Base-by-base conservation (phyloP, 2,329 filamentous ascomycete species). In the Truncatella angustata region DNA sequence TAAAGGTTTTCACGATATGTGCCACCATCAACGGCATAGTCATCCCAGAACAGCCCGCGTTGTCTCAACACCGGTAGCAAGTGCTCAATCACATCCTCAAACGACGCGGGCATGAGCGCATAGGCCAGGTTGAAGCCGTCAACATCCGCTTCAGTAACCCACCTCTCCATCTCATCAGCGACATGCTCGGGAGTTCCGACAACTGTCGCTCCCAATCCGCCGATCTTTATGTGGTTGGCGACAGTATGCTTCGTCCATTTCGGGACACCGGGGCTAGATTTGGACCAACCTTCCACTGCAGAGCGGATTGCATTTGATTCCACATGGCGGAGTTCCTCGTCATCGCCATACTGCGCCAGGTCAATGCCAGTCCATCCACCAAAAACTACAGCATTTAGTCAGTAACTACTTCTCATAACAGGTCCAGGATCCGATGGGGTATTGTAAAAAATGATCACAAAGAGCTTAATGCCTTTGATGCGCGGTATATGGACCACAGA, bases 331-430 rank as follows among this genome's bases (percentile, higher is more conserved):
- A 50, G 47, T 16, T 50, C 47, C 21, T 50, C 35, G 36, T 50
- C 47, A 24, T 50, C 47, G 26, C 36, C 47, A 18, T 50, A 50
- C 16, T 50, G 6, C n/a, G 47, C 47, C 21, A 50, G 18, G 36
- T 50, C 47, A 34, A 50, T 50, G n/a, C 47, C 47, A 23, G 47
- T 50, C 47, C 47, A 50, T 35, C 47, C 47, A 21, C 47, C 47
- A 21, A 50, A 50, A 7, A 50, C n/a, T 18, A n/a, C n/a, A n/a
- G n/a, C n/a, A n/a, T n/a, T n/a, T n/a, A n/a, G n/a, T n/a, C n/a
- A n/a, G n/a, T n/a, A n/a, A n/a, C n/a, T n/a, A n/a, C n/a, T n/a
- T n/a, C n/a, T n/a, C n/a, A n/a, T n/a, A n/a, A n/a, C n/a, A n/a
- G n/a, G n/a, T n/a, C n/a, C n/a, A n/a, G n/a, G n/a, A n/a, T n/a